phyloP scores from a whole-genome alignment of 2,329 filamentous ascomycete species.

The Cladosporium sp. region DNA sequence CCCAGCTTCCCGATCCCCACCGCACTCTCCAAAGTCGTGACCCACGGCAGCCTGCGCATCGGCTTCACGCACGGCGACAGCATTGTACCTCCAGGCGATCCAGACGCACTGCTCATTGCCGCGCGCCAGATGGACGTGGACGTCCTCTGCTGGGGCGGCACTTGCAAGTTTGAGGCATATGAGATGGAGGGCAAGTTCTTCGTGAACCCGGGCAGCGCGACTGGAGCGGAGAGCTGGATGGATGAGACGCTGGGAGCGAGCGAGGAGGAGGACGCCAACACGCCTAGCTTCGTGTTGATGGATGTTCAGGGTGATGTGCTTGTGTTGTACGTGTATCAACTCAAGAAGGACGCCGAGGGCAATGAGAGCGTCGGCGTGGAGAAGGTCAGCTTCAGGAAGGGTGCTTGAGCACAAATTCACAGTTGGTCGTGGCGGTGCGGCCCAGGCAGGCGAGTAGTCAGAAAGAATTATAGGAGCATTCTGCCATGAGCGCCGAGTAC shows the following conservation, averaged over 20 bases:
- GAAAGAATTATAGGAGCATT: too few species aligned
- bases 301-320: slow-evolving; percentile 97
- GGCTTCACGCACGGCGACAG: slow-evolving; percentile 69
- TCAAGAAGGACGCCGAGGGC: slow-evolving; percentile 50
- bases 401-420: slow-evolving; percentile 20
- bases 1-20: slow-evolving; percentile 31
- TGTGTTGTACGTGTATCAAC: slow-evolving; percentile 84
- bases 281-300: slow-evolving; percentile 94
- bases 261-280: slow-evolving; percentile 60
- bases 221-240: slow-evolving; percentile 59
- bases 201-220: slow-evolving; percentile 65
- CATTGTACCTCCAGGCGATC: slow-evolving; percentile 65
- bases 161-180: slow-evolving; percentile 66
- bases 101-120: slow-evolving; percentile 62
- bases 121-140: slow-evolving; percentile 69
- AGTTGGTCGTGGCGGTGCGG: too few species aligned
- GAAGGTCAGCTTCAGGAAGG: slow-evolving; percentile 54
- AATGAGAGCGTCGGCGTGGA: slow-evolving; percentile 52
- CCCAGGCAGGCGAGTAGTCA: too few species aligned
- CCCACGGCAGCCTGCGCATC: slow-evolving; percentile 64
- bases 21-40: slow-evolving; percentile 64
- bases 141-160: slow-evolving; percentile 65
- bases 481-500: too few species aligned
- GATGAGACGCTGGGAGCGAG: slow-evolving; percentile 33
- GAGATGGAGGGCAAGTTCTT: slow-evolving; percentile 71